Evolutionary conservation across 2,329 filamentous ascomycete species (phyloP).

Genomic region (Botrytis medusae): DNA sequence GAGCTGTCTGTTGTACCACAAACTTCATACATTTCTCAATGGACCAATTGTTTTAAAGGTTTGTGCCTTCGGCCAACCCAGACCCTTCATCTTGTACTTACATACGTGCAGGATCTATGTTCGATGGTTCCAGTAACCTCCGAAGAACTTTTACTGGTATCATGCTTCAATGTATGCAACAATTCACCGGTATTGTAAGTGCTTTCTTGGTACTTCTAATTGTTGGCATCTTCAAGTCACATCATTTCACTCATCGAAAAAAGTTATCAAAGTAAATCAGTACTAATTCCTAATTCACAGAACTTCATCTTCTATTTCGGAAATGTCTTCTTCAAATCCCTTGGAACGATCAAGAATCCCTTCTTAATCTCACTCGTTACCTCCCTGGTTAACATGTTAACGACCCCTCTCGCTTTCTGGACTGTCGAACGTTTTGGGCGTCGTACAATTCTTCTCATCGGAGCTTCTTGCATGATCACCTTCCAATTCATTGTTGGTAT

Average conservation of each 20-base stretch:
- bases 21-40: constrained; percentile 64
- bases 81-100: constrained; percentile 78
- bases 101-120: constrained; percentile 32
- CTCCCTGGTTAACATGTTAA: constrained; percentile 82
- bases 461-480: constrained; percentile 78
- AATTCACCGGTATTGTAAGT: constrained; percentile 62
- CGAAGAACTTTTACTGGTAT: constrained; percentile 71
- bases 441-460: constrained; percentile 74
- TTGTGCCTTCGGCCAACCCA: constrained; percentile 53
- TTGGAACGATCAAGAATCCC: constrained; percentile 71
- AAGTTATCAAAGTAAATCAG: not conserved
- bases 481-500: constrained; percentile 87
- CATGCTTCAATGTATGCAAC: constrained; percentile 78
- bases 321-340: constrained; percentile 78
- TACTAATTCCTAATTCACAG: not conserved
- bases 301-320: constrained; percentile 93
- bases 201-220: not conserved
- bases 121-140: constrained; percentile 49
- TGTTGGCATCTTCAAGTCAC: not conserved
- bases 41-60: constrained; percentile 70
- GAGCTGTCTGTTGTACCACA: constrained; percentile 69
- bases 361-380: constrained; percentile 86
- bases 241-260: not conserved
- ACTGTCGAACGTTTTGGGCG: constrained; percentile 83
- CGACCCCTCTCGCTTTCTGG: constrained; percentile 85